Base-by-base conservation (phyloP, 257 asterid species). In the Ligustrum vulgare region DNA sequence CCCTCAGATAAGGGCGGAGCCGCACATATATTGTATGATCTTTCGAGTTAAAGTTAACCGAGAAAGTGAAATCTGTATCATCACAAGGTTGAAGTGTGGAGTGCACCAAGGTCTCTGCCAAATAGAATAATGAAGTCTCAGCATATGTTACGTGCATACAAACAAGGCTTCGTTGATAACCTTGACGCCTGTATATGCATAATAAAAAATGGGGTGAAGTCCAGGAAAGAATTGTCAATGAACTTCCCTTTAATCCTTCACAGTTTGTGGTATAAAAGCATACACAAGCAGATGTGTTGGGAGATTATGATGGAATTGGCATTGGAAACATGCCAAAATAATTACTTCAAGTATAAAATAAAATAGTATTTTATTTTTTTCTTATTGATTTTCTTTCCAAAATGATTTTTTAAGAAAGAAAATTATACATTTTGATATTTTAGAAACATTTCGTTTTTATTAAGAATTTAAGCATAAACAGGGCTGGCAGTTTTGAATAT, bases 41-140 rank as follows among this genome's bases (percentile, higher is more conserved):
- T 68, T 80, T 88, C 58, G 74, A 72, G 88, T 95, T 91, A 79
- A 95, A 93, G 83, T 95, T 86, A 51, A 93, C 99, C 2, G 92
- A 75, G 79, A 95, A 95, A 22, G 96, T 91, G 85, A 95, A 93
- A 84, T 95, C 99, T 41, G 96, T 90, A 83, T 90, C 94, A 45
- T 79, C 80, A 67, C 95, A 93, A 15, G 96, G 97, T 77, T 95
- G 98, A 34, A 95, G 97, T 28, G 96, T 81, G 65, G 99, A 93
- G 86, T 95, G 99, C 87, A 95, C 99, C 96, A 95, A 86, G 75
- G 99, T 95, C 84, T 95, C 99, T 95, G 97, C 76, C 87, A 89
- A 82, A 41, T 41, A 74, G 18, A 75, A 77, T 11, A 73, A 58
- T 4, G 20, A 11, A 35, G 64, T 62, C 49, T 71, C 12, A 56